Conservation (phyloP, 768 basidiomycete species). For the Boletus rex-veris region DNA sequence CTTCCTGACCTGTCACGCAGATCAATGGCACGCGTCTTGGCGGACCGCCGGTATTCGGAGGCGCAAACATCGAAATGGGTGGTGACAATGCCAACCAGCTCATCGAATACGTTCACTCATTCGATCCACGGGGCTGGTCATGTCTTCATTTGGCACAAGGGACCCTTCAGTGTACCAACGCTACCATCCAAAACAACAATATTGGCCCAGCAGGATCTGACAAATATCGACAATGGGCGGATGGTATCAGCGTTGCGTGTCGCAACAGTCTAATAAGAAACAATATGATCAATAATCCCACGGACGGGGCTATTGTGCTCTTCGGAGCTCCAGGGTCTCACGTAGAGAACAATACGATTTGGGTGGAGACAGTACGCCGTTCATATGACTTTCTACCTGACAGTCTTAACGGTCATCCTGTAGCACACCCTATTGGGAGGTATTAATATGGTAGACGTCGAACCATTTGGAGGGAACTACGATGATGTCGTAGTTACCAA, state of each 20-base stretch:
- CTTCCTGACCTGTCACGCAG: conserved; percentile 34
- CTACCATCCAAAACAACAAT: conserved; percentile 74
- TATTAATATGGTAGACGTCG: conserved; percentile 74
- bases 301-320: conserved; percentile 77
- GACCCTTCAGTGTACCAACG: conserved; percentile 56
- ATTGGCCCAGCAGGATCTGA: conserved; percentile 76
- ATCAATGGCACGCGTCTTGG: conserved; percentile 68
- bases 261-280: conserved; percentile 56
- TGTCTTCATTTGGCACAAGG: conserved; percentile 80
- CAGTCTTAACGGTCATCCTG: not conserved
- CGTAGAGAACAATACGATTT: conserved; percentile 76
- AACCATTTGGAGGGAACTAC: conserved; percentile 66
- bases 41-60: conserved; percentile 51
- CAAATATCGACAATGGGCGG: conserved; percentile 70
- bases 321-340: conserved; percentile 73
- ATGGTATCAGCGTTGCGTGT: conserved; percentile 76
- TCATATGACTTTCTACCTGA: not conserved
- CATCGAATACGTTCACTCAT: conserved; percentile 73
- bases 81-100: conserved; percentile 69
- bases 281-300: conserved; percentile 68
- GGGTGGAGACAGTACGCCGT: conserved; percentile 56
- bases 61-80: conserved; percentile 84
- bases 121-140: conserved; percentile 77
- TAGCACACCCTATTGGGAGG: conserved; percentile 71
- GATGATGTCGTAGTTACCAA: conserved; percentile 60